phyloP scores from a whole-genome alignment of 2,329 filamentous ascomycete species.

The Aspergillus persii region DNA sequence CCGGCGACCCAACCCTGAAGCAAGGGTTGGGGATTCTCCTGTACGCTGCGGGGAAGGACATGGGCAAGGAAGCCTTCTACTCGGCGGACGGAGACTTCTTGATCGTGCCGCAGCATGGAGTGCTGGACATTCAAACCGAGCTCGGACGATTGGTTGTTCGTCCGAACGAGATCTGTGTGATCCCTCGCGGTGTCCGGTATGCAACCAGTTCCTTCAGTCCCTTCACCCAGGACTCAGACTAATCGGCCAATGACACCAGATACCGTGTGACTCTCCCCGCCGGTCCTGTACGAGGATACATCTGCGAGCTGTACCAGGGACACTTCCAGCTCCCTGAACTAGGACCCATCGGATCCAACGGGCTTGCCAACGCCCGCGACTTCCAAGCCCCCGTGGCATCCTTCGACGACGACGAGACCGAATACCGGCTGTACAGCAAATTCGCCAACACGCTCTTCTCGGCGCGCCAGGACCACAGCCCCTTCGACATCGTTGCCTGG shows the following conservation, averaged over 20 bases:
- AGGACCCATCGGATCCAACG: conserved; percentile 70
- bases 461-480: conserved; percentile 65
- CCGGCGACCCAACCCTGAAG: conserved; percentile 77
- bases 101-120: conserved; percentile 72
- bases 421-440: conserved; percentile 60
- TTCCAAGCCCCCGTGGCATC: conserved; percentile 70
- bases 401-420: conserved; percentile 62
- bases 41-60: conserved; percentile 74
- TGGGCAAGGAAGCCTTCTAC: conserved; percentile 79
- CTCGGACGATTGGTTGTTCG: conserved; percentile 72
- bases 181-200: conserved; percentile 67
- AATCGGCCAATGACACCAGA: conserved; percentile 18
- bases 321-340: conserved; percentile 71
- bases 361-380: conserved; percentile 72
- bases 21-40: conserved; percentile 76
- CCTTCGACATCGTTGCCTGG: conserved; percentile 78
- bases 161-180: conserved; percentile 73
- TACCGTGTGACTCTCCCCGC: conserved; percentile 68
- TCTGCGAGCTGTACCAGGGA: conserved; percentile 70
- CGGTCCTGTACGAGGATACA: conserved; percentile 67
- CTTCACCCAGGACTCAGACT: neutral
- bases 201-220: neutral
- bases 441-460: conserved; percentile 67
- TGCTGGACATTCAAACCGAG: conserved; percentile 74
- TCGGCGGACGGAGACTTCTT: conserved; percentile 78